Base-by-base conservation (phyloP, 1,284 basidiomycete species). In the Austroboletus rostrupii region DNA sequence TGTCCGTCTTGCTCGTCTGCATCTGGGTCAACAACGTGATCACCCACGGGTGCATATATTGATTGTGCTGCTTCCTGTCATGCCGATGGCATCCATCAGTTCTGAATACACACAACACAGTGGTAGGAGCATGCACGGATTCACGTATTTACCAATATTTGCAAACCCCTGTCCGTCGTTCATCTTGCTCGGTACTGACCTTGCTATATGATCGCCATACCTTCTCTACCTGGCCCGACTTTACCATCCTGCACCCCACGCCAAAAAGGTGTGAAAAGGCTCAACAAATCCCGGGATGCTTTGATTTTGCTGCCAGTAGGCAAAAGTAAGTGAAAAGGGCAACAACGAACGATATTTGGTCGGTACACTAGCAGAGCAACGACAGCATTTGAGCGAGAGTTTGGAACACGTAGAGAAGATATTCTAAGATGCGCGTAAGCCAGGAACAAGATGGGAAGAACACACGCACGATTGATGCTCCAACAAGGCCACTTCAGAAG, bases 341-440 rank as follows among this genome's bases (percentile, higher is more conserved):
- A 98, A 76, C 6, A 99, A 76, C 17, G 78, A 72, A 32, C 85
- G 82, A 71, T 98, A 99, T 50, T 87, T 81, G 1, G 76, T 72
- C 0, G 96, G 93, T 9, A 97, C 74, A 23, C 72, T 70, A 1
- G 72, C 66, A 0, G 72, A 70, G 61, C 10, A 92, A 74, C 58
- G 95, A 91, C 33, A 99, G 85, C 78, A 99, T 92, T 68, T 99
- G 96, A 0, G 94, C 90, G 29, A 98, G 82, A 58, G 99, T 84
- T 67, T 99, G 97, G 78, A 99, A 98, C 46, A 92, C 90, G 67
- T 96, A 99, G 2, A 96, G 96, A 47, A 97, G 89, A 66, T 97
- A 99, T 72, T 98, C 96, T 92, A 29, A 14, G 65, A 6, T 14
- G 19, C 23, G 9, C 23, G 9, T 26, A 8, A 31, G 39, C 23